Evolutionary conservation across 2,329 filamentous ascomycete genomes (phyloP).

Genomic region (Venturia pyrina): DNA sequence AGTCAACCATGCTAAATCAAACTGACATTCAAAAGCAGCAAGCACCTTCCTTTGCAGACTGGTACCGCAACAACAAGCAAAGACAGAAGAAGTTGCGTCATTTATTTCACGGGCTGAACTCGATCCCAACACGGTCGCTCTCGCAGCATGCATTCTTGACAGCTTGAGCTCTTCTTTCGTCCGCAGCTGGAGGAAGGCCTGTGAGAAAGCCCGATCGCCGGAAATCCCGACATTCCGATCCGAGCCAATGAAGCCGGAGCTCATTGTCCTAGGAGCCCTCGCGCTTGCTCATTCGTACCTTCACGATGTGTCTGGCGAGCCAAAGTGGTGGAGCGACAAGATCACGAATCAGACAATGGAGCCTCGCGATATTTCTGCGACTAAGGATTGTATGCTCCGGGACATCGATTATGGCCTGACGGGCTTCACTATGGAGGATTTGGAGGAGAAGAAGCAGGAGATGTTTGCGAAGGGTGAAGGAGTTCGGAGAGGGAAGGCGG

Average conservation of each 20-base stretch:
- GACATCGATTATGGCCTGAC: constrained; percentile 30
- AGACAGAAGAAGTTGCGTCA: constrained; percentile 19
- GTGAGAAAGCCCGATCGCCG: background rate
- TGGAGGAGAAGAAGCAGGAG: constrained; percentile 21
- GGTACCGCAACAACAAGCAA: constrained; percentile 24
- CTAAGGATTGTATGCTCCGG: constrained; percentile 23
- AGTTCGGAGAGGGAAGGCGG: background rate
- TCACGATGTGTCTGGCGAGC: constrained; percentile 22
- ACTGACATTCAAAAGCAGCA: constrained; percentile 19
- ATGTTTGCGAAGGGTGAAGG: constrained; percentile 16
- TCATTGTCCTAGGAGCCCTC: constrained; percentile 27
- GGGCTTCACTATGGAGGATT: constrained; percentile 24
- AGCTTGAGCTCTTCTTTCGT: constrained; percentile 25
- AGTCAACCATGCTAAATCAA: background rate
- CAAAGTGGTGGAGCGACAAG: constrained; percentile 24
- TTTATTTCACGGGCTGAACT: constrained; percentile 24
- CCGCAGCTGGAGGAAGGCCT: constrained; percentile 21
- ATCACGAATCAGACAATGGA: constrained; percentile 20
- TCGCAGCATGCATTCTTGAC: constrained; percentile 29
- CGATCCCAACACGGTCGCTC: constrained; percentile 24
- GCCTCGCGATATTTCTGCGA: constrained; percentile 23
- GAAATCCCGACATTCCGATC: background rate
- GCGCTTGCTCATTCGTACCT: constrained; percentile 26
- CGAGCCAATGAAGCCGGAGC: constrained; percentile 18
- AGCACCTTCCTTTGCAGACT: constrained; percentile 27